phyloP scores from a whole-genome alignment of 768 basidiomycete genomes.

The Phylloporus rhodoxanthus region DNA sequence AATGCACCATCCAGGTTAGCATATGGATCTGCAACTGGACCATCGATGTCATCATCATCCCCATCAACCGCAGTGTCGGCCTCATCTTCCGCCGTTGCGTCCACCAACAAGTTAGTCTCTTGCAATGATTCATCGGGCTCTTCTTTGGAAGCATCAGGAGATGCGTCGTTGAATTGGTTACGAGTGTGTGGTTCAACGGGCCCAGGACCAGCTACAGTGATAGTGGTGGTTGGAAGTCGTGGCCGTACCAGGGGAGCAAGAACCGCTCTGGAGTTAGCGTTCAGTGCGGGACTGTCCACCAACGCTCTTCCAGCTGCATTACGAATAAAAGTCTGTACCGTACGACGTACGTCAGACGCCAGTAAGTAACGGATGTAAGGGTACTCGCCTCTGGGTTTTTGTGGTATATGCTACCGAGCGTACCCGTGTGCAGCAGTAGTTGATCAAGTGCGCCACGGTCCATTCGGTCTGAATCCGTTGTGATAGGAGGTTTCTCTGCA shows the following conservation, averaged over 20 bases:
- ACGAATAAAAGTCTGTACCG: slow-evolving; percentile 80
- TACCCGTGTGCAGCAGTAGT: slow-evolving; percentile 87
- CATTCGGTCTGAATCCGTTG: slow-evolving; percentile 97
- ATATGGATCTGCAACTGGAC: slow-evolving; percentile 60
- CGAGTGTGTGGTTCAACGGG: slow-evolving; percentile 26
- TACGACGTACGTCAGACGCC: slow-evolving; percentile 8
- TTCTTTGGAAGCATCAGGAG: slow-evolving; percentile 25
- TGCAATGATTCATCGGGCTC: slow-evolving; percentile 29
- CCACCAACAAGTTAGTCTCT: slow-evolving; percentile 15
- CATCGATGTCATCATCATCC: slow-evolving; percentile 38
- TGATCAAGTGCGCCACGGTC: slow-evolving; percentile 95
- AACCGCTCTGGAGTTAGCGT: slow-evolving; percentile 68
- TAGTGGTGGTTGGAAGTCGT: slow-evolving; percentile 37
- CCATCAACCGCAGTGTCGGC: slow-evolving; percentile 25
- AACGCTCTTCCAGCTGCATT: slow-evolving; percentile 80
- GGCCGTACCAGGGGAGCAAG: slow-evolving; percentile 56
- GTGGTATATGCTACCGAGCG: slow-evolving; percentile 93
- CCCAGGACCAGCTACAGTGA: slow-evolving; percentile 57
- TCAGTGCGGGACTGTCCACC: slow-evolving; percentile 84
- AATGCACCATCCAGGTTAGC: slow-evolving; percentile 77
- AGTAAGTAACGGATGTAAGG: not conserved
- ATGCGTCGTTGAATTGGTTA: slow-evolving; percentile 21
- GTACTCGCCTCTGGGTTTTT: slow-evolving; percentile 83
- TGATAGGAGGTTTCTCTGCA: slow-evolving; percentile 90
- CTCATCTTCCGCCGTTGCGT: slow-evolving; percentile 13